Evolutionary conservation across 2,329 filamentous ascomycete species (phyloP).

Genomic region (Zymoseptoria passerinii): DNA sequence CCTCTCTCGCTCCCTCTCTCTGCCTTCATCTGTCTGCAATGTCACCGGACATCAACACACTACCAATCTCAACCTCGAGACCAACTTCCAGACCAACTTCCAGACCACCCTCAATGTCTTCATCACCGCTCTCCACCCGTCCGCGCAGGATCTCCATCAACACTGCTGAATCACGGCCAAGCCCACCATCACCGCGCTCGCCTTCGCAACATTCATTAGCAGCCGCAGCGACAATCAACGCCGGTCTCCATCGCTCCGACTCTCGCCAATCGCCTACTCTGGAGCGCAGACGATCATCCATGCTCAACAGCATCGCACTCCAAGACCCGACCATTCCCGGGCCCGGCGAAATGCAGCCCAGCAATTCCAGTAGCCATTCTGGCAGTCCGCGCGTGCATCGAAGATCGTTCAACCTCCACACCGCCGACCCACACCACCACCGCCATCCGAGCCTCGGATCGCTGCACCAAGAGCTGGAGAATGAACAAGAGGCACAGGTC

Average conservation of each 20-base stretch:
- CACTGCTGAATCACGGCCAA: constrained; percentile 32
- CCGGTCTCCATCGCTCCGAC: constrained; percentile 45
- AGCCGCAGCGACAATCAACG: constrained; percentile 69
- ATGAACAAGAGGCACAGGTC: constrained; percentile 71
- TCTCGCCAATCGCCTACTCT: constrained; percentile 38
- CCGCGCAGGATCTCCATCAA: constrained; percentile 26
- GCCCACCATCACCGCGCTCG: constrained; percentile 52
- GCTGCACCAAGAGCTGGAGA: constrained; percentile 70
- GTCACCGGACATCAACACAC: constrained; percentile 53
- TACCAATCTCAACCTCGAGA: constrained; percentile 37
- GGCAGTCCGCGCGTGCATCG: constrained; percentile 19
- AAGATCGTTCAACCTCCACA: constrained; percentile 37
- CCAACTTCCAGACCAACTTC: not conserved
- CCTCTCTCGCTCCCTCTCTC: too few relatives aligned
- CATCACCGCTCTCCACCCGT: constrained; percentile 23
- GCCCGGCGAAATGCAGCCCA: constrained; percentile 59
- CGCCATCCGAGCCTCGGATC: constrained; percentile 65
- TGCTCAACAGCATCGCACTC: constrained; percentile 64
- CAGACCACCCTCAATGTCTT: constrained; percentile 29
- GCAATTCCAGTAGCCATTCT: constrained; percentile 26
- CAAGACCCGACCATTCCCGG: constrained; percentile 61
- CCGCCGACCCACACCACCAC: constrained; percentile 48
- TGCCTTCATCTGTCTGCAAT: constrained; percentile 25
- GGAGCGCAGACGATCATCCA: constrained; percentile 56
- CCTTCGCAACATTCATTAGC: constrained; percentile 62